Conservation (phyloP, 2,329 filamentous ascomycete genomes). For the Mycocentrospora acerina region DNA sequence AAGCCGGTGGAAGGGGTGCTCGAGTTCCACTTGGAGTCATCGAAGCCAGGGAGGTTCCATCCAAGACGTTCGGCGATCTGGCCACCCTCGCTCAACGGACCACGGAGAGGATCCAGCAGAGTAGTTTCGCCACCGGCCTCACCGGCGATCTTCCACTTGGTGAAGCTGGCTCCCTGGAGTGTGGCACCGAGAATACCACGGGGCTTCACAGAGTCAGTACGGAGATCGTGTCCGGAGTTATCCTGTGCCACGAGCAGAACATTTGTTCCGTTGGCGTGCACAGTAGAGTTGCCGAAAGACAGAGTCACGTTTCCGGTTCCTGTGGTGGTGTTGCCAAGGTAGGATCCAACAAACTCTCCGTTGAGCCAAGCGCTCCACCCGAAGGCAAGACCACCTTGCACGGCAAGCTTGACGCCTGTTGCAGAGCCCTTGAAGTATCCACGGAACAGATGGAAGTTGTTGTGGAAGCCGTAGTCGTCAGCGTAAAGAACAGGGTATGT, state of each 20-base stretch:
- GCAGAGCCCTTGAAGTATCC: conserved; percentile 42
- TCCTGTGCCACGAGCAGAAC: conserved; percentile 60
- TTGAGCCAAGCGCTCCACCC: conserved; percentile 63
- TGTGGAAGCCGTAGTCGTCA: conserved; percentile 47
- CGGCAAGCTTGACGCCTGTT: conserved; percentile 52
- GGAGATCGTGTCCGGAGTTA: conserved; percentile 61
- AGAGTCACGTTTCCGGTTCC: conserved; percentile 45
- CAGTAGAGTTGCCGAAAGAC: conserved; percentile 53
- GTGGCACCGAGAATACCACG: conserved; percentile 57
- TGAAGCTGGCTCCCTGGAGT: conserved; percentile 51
- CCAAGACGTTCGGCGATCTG: conserved; percentile 60
- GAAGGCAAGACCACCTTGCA: conserved; percentile 58
- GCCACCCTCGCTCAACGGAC: conserved; percentile 60
- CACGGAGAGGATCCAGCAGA: conserved; percentile 58
- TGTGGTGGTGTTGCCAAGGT: conserved; percentile 51
- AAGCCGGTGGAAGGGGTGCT: conserved; percentile 45
- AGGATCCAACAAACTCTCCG: conserved; percentile 57
- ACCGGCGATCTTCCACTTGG: conserved; percentile 60
- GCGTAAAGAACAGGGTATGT: conserved; percentile 46
- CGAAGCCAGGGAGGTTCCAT: conserved; percentile 60
- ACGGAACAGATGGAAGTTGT: conserved; percentile 46
- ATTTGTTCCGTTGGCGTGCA: conserved; percentile 45
- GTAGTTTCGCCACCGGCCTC: conserved; percentile 54
- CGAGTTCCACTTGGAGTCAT: conserved; percentile 49
- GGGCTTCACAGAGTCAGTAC: conserved; percentile 50